Base-by-base conservation (phyloP, 768 basidiomycete species). In the Aureoboletus auriporus region DNA sequence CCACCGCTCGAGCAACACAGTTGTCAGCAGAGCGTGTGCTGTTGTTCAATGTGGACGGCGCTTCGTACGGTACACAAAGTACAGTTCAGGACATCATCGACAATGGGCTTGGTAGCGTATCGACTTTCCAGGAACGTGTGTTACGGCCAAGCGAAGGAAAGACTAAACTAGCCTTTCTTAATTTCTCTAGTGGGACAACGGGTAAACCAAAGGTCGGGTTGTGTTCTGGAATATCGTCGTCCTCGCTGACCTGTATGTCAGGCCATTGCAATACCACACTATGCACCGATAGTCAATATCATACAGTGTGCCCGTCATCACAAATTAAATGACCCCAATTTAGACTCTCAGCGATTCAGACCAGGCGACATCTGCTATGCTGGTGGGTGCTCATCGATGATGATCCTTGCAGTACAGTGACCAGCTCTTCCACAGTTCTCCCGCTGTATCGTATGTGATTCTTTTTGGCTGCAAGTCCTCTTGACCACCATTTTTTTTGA, bases 121-220 rank as follows among this genome's bases (percentile, higher is more conserved):
- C 64, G 1, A 45, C 60, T 9, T 85, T 77, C 50, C 65, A 64
- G 6, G 84, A 87, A 60, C 70, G 75, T 27, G 71, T 54, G 31
- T 64, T 89, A 36, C 61, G 51, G 4, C 72, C 73, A 0, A 82
- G 83, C 2, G 86, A 89, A 65, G 84, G 70, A 14, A 84, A 72
- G 64, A 82, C 75, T 10, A 89, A 85, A 60, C 60, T 88, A 12
- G 86, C 87, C 0, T 79, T 87, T 51, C 66, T 87, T 26, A 80
- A 75, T 59, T 88, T 88, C 59, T 87, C 85, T 0, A 86, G 85
- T 17, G 84, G 84, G 20, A 89, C 86, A 0, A 89, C 87, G 2
- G 86, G 87, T 1, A 78, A 71, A 51, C 86, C 87, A 0, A 86
- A 89, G 77, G 83, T 81, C 44, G n/a, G 51, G 16, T 23, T 23